Evolutionary conservation across 306 rosid species (phyloP), one percentile per base, ranked within the genome.

Genomic region (Fragaria ananassa): DNA sequence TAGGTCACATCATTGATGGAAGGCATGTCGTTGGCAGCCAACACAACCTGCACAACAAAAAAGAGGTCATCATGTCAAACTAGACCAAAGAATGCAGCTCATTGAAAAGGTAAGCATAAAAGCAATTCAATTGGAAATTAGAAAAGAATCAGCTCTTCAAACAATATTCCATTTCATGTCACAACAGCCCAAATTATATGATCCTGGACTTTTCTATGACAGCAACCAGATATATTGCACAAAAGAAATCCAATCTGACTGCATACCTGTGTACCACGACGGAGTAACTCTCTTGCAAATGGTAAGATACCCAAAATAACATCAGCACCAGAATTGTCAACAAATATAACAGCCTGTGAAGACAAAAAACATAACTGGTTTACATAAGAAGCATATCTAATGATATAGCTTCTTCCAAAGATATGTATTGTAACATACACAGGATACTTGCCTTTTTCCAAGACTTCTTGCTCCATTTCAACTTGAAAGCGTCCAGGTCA

Each of bases 281-380:
- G 89, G 74, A 95, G 93, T 77, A 95, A 87, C 85, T 95, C 98
- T 83, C 97, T 88, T 60, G 96, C 97, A 89, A 95, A 95, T 54
- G 98, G 98, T 68, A 95, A 80, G 78, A 95, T 95, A 58, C 98
- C 97, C 86, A 95, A 86, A 83, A 95, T 84, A 66, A 95, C 81
- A 85, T 95, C 98, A 41, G 98, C 97, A 83, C 98, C 98, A 75
- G 98, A 95, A 80, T 95, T 92, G 82, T 92, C 98, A 21, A 95
- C 96, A 89, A 95, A 95, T 80, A 95, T 92, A 79, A 95, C 76
- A 80, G 81, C 97, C 99, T 95, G 88, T 53, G 42, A 47, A 47
- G 51, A 31, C 19, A 46, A 14, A 60, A 8, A 70, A 44, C 75
- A 70, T 69, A 70, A 79, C 23, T 54, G 17, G 73, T 89, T 46